phyloP scores from a whole-genome alignment of 1,284 basidiomycete genomes.

The Trichosporon faecale region DNA sequence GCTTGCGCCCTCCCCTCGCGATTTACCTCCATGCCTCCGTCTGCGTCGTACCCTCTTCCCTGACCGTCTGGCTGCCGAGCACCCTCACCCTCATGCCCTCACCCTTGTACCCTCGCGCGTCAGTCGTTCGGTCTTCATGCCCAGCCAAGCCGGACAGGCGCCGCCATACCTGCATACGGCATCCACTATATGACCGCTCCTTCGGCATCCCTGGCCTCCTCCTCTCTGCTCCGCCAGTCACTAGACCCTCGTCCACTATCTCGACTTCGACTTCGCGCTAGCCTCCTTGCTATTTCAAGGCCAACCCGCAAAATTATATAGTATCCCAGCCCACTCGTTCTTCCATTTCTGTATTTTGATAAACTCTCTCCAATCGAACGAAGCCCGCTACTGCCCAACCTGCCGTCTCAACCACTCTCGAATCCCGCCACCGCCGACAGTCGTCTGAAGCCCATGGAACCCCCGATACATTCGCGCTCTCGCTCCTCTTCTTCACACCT shows the following conservation, averaged over 20 bases:
- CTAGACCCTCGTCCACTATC: neutral
- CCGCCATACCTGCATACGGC: neutral
- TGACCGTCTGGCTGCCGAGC: neutral
- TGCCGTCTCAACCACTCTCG: neutral
- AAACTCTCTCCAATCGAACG: neutral
- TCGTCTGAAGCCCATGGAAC: neutral
- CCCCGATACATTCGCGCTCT: neutral
- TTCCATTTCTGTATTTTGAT: neutral
- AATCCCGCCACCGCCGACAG: neutral
- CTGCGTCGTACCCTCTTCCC: neutral
- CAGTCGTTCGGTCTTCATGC: neutral
- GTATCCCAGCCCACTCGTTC: neutral
- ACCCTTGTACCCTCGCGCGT: neutral
- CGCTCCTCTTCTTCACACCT: conserved; percentile 13
- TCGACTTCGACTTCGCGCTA: neutral
- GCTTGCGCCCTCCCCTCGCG: neutral
- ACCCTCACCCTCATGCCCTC: no score
- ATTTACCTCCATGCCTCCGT: neutral
- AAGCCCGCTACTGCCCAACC: neutral
- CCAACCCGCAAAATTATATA: neutral
- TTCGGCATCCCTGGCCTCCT: neutral
- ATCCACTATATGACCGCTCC: neutral
- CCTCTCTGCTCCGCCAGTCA: neutral
- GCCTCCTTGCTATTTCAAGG: neutral
- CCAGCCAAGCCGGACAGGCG: neutral